These are phyloP conservation scores for Irpex rosettiformis DNA, from an alignment of 1,284 basidiomycete genomes.

Conservation along the genomic window DNA sequence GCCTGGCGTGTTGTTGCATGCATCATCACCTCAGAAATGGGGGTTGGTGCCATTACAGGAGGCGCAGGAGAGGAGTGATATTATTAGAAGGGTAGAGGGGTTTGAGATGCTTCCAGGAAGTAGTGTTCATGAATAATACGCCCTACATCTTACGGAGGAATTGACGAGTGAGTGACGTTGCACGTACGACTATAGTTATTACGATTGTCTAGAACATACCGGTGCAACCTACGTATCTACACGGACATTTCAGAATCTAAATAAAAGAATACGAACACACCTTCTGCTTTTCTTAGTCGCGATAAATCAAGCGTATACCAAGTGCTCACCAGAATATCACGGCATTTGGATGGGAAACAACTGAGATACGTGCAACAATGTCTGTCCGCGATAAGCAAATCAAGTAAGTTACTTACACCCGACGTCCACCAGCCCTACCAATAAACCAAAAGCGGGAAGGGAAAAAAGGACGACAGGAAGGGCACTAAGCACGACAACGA, in stretches of 20 bases:
- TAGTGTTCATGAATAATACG: not conserved
- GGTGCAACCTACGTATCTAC: too few relatives aligned
- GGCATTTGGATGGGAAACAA: not conserved
- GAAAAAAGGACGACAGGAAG: constrained; percentile 4
- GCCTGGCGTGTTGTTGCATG: constrained; percentile 6
- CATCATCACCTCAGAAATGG: constrained; percentile 1
- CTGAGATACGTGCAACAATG: not conserved
- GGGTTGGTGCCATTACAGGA: constrained; percentile 9
- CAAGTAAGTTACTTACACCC: constrained; percentile 9
- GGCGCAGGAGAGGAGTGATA: constrained; percentile 11
- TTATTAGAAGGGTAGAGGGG: constrained; percentile 10
- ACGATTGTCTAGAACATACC: too few relatives aligned
- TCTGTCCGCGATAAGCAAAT: not conserved
- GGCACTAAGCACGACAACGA: not conserved
- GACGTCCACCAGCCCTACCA: constrained; percentile 10
- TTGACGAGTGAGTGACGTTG: not conserved
- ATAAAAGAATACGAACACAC: too few relatives aligned
- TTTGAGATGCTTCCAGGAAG: constrained; percentile 10
- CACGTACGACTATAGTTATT: too few relatives aligned
- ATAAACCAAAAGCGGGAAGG: not conserved
- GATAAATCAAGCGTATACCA: too few relatives aligned
- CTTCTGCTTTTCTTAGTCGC: too few relatives aligned
- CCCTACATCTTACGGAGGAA: not conserved
- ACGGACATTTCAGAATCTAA: too few relatives aligned
- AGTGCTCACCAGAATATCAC: not conserved